Evolutionary conservation across 176 grass and related monocot genomes (phyloP).

Genomic region (Pontederia crassipes): DNA sequence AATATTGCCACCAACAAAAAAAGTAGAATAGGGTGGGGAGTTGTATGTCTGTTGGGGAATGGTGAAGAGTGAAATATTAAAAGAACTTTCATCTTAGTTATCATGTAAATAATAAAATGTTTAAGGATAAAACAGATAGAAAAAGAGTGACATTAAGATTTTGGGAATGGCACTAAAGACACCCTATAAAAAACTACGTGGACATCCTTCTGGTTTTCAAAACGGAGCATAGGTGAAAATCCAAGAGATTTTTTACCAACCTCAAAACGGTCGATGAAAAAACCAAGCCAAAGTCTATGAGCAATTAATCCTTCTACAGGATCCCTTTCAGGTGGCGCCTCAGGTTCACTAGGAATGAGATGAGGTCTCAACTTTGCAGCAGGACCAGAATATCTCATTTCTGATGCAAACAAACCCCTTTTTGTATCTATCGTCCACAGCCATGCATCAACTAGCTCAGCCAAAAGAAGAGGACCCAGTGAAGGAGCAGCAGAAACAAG

Average conservation of each 20-base stretch:
- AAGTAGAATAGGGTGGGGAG: no score
- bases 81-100: no score
- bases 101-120: no score
- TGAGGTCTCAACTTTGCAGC: constrained; percentile 96
- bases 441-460: constrained; percentile 99
- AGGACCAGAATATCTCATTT: constrained; percentile 90
- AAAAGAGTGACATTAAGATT: no score
- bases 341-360: constrained; percentile 89
- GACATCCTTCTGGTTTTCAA: not conserved
- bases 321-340: constrained; percentile 72
- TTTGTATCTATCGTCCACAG: constrained; percentile 99
- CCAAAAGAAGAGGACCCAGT: constrained; percentile 81
- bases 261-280: constrained; percentile 98
- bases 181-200: no score
- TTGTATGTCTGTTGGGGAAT: no score
- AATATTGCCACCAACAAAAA: no score
- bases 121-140: no score
- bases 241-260: constrained; percentile 28
- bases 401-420: constrained; percentile 87
- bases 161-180: no score
- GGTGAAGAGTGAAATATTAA: no score
- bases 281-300: constrained; percentile 95
- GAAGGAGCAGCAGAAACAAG: constrained; percentile 90
- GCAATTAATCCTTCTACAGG: constrained; percentile 91
- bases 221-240: not conserved